A percentile compares a stretch with the other conserved stretches of the same genome.
Evolutionary conservation across 164 flowering plant species (phyloP).

Genomic region (Liquidambar formosana): DNA sequence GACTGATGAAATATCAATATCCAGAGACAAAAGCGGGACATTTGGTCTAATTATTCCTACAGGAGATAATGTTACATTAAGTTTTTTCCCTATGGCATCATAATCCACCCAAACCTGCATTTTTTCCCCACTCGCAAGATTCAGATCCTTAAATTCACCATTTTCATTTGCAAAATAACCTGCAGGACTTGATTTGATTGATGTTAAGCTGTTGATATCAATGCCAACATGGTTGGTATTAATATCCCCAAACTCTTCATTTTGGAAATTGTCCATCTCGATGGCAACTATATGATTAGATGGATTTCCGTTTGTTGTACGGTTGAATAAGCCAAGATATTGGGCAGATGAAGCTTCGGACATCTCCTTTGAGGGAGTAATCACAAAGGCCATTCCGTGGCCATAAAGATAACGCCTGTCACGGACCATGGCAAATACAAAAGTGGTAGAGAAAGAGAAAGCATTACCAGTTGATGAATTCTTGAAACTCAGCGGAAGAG

Average conservation of each 20-base stretch:
- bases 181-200: background rate
- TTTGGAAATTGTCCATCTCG: background rate
- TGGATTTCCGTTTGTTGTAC: background rate
- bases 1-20: background rate
- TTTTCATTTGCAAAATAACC: constrained; percentile 4
- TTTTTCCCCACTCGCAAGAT: constrained; percentile 1
- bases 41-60: constrained; percentile 8
- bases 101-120: constrained; percentile 30
- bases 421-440: constrained; percentile 26
- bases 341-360: background rate
- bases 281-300: constrained; percentile 5
- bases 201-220: constrained; percentile 3
- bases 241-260: background rate
- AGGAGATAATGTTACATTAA: constrained; percentile 27
- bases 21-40: background rate
- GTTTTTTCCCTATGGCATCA: constrained; percentile 3
- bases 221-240: constrained; percentile 11
- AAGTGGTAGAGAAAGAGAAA: constrained; percentile 31
- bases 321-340: background rate
- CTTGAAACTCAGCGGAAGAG: too few relatives aligned
- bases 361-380: background rate
- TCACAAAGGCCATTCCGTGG: constrained; percentile 3
- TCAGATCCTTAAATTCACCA: background rate
- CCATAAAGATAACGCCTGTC: background rate
- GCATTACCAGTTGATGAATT: background rate